Evolutionary conservation across 352 stramenopile genomes (phyloP), one percentile per base, ranked within the genome.

Genomic region (Phytophthora macrochlamydospora): DNA sequence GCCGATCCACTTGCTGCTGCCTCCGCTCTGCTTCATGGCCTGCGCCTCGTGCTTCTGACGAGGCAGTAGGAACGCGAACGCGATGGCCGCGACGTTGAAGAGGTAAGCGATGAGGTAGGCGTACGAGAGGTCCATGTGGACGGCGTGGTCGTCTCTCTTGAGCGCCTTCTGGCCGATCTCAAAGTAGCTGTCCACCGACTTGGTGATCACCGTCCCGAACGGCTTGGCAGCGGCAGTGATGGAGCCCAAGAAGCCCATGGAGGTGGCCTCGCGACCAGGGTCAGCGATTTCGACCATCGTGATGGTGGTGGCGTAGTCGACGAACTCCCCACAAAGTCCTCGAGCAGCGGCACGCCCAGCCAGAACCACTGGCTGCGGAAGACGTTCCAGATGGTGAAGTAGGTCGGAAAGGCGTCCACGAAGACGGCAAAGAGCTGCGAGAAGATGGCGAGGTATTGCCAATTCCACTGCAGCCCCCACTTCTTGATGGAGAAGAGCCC

Each of bases 381-480:
- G 8, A 83, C 72, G 35, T 81, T 49, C 76, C 76, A 84, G 59
- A 81, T 75, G 11, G 76, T 84, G 40, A 81, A 65, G 35, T 74
- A 70, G 7, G 69, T 76, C 18, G 71, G 65, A 29, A 77, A 62
- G 11, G 51, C 29, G 49, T 84, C 75, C 44, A 81, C 61, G 2
- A 67, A 67, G 29, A 84, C 66, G 18, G 73, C 69, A 28, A 72
- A 59, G 37, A 79, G 46, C 40, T 75, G 63, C 2, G 63, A 58
- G 51, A 65, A 54, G 46, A 78, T 70, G 58, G 73, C 63, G 8
- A 74, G 69, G 51, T 65, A 59, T 24, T 67, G 75, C 72, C 71
- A 85, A 62, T 78, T 76, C 76, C 76, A 85, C 40, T 66, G 52
- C n/a, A 85, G 63, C 11, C 73, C 67, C 65, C 70, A 81, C 38